Evolutionary conservation across 495 filamentous ascomycete genomes (phyloP).

Genomic region (Aspergillus wentii): DNA sequence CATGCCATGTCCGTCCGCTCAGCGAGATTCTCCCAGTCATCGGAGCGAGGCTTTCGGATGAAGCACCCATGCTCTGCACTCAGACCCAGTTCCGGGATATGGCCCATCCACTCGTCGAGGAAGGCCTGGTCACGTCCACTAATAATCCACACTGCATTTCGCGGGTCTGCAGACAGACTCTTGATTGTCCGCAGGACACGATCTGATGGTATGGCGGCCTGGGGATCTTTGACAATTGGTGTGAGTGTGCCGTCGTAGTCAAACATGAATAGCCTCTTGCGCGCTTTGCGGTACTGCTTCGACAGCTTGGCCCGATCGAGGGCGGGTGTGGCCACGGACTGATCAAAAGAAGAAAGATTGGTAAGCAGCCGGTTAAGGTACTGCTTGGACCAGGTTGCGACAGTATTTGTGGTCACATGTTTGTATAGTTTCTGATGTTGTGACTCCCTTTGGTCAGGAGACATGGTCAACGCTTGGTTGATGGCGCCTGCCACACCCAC

Average conservation of each 20-base stretch:
- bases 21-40: slow-evolving; percentile 80
- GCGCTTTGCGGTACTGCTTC: slow-evolving; percentile 63
- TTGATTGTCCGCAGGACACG: slow-evolving; percentile 74
- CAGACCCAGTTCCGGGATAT: slow-evolving; percentile 78
- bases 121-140: slow-evolving; percentile 89
- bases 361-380: slow-evolving; percentile 71
- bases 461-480: slow-evolving; percentile 71
- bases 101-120: slow-evolving; percentile 78
- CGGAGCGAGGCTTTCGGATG: slow-evolving; percentile 66
- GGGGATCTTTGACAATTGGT: slow-evolving; percentile 85
- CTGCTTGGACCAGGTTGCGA: slow-evolving; percentile 74
- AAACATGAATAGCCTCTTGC: slow-evolving; percentile 87
- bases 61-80: slow-evolving; percentile 96
- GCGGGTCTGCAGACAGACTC: slow-evolving; percentile 68
- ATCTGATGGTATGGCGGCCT: slow-evolving; percentile 80
- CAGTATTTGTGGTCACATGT: slow-evolving; percentile 77
- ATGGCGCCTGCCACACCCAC: slow-evolving; percentile 75
- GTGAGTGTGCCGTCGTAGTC: slow-evolving; percentile 99
- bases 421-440: slow-evolving; percentile 59
- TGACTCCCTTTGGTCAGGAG: slow-evolving; percentile 50
- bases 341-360: slow-evolving; percentile 71
- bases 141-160: slow-evolving; percentile 96
- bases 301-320: slow-evolving; percentile 69
- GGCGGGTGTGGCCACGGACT: slow-evolving; percentile 70
- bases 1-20: slow-evolving; percentile 82